phyloP scores from a whole-genome alignment of 2,329 filamentous ascomycete species.

The Paraphaeosphaeria sporulosa region DNA sequence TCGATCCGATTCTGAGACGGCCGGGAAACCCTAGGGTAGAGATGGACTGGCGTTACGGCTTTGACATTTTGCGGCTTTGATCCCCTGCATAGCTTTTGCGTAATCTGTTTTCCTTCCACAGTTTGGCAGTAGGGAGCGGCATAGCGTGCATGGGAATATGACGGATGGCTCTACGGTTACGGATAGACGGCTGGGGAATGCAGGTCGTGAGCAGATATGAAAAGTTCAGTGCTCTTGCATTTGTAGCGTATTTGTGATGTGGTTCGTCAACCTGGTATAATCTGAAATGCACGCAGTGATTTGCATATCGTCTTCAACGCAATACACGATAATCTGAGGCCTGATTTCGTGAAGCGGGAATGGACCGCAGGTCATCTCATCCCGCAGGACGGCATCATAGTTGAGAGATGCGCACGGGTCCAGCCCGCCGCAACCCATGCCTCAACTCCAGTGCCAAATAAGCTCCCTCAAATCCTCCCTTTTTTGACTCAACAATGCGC shows the following conservation, averaged over 20 bases:
- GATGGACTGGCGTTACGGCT: slow-evolving; percentile 17
- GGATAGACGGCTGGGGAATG: slow-evolving; percentile 14
- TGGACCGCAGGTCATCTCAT: neutral
- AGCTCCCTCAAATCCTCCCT: too few relatives aligned
- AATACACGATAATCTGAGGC: too few relatives aligned
- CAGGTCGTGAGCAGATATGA: neutral
- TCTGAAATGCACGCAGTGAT: too few relatives aligned
- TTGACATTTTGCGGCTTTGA: slow-evolving; percentile 2
- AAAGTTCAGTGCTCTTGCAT: neutral
- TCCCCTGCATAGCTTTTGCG: slow-evolving; percentile 12
- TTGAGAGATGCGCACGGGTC: too few relatives aligned
- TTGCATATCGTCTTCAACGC: too few relatives aligned
- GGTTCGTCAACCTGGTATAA: too few relatives aligned
- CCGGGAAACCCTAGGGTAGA: neutral
- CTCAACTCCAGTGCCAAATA: too few relatives aligned
- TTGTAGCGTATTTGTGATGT: neutral
- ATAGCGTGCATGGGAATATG: slow-evolving; percentile 11
- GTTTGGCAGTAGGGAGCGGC: slow-evolving; percentile 10
- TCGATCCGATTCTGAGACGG: neutral
- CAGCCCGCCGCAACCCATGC: too few relatives aligned
- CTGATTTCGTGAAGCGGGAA: neutral
- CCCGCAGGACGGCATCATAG: too few relatives aligned
- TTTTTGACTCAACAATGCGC: too few relatives aligned
- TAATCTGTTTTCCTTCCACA: slow-evolving; percentile 4
- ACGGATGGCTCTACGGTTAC: neutral